Base-by-base conservation (phyloP, 257 asterid genomes). In the Hygrophila difformis region DNA sequence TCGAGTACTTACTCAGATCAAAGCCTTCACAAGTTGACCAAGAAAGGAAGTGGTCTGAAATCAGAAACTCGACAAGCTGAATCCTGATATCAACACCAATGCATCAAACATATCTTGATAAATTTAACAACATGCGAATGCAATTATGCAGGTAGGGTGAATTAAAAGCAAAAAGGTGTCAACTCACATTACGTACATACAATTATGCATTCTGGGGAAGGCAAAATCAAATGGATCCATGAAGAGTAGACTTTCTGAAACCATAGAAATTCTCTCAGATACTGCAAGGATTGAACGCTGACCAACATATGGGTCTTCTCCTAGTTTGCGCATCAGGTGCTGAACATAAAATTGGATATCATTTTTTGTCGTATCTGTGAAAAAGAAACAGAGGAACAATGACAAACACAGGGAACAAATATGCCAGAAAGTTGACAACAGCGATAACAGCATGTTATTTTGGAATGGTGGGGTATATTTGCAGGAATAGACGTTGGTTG, bases 251-350 rank as follows among this genome's bases (percentile, higher is more conserved):
- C 81, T 76, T 74, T 91, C 96, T 41, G 99, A 82, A 55, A 72
- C 71, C 52, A 69, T 16, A 59, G 87, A 82, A 63, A 91, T 80
- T 60, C 81, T 81, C 64, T 80, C 92, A 59, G 94, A 82, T 64
- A 72, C 83, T 23, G 93, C 67, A 43, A 91, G 79, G 63, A 91
- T 73, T 28, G 70, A 39, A 18, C 81, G 86, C 68, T 86, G 99
- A n/a, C 99, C 99, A 44, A 80, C 40, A 51, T 60, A 80, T 37
- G 87, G 69, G 51, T 78, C 77, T 8, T 67, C 74, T 64, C 99
- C 99, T 51, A 91, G 92, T 62, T 76, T 83, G 18, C 96, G 95
- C 62, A 82, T 35, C 71, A 91, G 62, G 63, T 86, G 96, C 68
- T 91, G 99, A 52, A 78, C 62, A 69, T 70, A 66, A 66, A 61